A percentile compares a stretch with the other conserved stretches of the same genome.
phyloP scores from a whole-genome alignment of 192 early-diverging fungal species.

The Mortierella claussenii region DNA sequence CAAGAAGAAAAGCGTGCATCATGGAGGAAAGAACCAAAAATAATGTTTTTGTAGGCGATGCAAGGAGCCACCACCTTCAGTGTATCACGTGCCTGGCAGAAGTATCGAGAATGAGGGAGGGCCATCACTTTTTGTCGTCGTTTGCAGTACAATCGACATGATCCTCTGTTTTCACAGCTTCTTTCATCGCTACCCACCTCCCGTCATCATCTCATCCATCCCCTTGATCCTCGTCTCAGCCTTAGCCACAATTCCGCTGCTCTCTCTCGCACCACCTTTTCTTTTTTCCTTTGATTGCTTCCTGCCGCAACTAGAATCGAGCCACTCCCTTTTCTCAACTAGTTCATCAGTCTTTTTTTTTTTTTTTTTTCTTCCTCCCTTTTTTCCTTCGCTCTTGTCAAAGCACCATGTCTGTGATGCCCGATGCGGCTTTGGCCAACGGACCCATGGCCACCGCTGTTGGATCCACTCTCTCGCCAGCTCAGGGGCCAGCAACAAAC shows the following conservation, averaged over 20 bases:
- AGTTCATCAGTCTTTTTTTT: not conserved
- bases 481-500: constrained; percentile 22
- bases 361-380: constrained; percentile 3
- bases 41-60: not conserved
- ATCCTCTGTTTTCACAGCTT: no score
- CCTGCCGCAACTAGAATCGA: not conserved
- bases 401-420: constrained; percentile 8
- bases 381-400: not conserved
- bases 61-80: not conserved
- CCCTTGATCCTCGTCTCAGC: not conserved
- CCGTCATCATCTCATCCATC: constrained; percentile 1
- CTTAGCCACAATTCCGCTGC: no score
- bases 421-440: constrained; percentile 18
- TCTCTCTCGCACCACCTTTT: no score
- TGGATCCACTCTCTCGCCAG: constrained; percentile 11
- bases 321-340: not conserved
- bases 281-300: no score
- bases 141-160: no score
- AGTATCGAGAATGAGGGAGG: no score
- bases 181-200: not conserved
- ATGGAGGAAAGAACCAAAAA: not conserved
- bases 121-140: no score
- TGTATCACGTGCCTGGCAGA: not conserved
- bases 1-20: no score
- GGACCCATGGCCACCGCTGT: constrained; percentile 8